Percentiles rank a stretch among this genome's conserved stretches.
These are phyloP conservation scores for Saccharomyces hybrid DNA, from an alignment of 1,139 yeast species.

Conservation along the genomic window DNA sequence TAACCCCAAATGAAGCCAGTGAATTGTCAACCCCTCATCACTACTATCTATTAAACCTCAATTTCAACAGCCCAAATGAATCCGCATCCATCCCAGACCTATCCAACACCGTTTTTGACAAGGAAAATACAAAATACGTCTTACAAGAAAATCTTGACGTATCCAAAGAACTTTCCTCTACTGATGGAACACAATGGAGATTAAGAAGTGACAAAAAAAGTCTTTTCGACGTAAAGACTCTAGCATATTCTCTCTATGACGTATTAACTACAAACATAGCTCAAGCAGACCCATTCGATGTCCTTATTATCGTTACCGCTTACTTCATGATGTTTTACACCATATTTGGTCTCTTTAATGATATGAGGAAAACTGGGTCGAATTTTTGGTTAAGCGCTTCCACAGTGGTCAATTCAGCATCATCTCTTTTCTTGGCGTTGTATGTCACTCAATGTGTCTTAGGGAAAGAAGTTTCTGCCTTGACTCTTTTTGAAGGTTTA, in stretches of 20 bases:
- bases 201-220: slow-evolving; percentile 54
- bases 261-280: slow-evolving; percentile 48
- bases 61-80: slow-evolving; percentile 17
- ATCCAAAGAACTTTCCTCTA: slow-evolving; percentile 27
- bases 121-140: slow-evolving; percentile 19
- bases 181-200: slow-evolving; percentile 51
- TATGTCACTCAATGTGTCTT: slow-evolving; percentile 48
- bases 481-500: slow-evolving; percentile 80
- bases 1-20: slow-evolving; percentile 16
- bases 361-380: slow-evolving; percentile 77
- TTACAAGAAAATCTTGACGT: slow-evolving; percentile 18
- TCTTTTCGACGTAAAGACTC: slow-evolving; percentile 57
- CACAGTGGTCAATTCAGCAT: slow-evolving; percentile 70
- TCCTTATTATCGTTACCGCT: slow-evolving; percentile 70
- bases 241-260: slow-evolving; percentile 40
- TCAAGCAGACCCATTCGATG: slow-evolving; percentile 84
- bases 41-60: slow-evolving; percentile 24
- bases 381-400: slow-evolving; percentile 85
- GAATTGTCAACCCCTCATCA: slow-evolving; percentile 17
- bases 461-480: slow-evolving; percentile 54
- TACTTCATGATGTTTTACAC: slow-evolving; percentile 90
- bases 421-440: slow-evolving; percentile 81
- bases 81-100: slow-evolving; percentile 17
- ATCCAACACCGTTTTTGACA: slow-evolving; percentile 19
- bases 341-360: slow-evolving; percentile 64